Conservation (phyloP, 495 filamentous ascomycete species). For the Emericellopsis terricola region DNA sequence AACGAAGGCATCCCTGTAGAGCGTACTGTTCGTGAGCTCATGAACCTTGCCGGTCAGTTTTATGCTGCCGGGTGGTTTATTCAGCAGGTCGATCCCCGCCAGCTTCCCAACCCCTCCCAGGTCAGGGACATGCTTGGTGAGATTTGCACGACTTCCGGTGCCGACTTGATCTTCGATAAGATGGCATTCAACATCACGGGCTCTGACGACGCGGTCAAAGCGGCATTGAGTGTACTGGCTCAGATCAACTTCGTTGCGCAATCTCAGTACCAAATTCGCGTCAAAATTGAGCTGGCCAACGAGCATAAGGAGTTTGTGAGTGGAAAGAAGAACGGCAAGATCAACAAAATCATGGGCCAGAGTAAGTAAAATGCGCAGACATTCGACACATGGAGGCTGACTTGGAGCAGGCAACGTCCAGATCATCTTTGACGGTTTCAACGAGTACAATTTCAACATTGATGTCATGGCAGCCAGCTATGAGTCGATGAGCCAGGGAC, state of each 20-base stretch:
- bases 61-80: conserved; percentile 97
- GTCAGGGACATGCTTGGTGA: conserved; percentile 82
- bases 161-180: conserved; percentile 87
- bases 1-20: conserved; percentile 85
- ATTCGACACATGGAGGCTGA: no score
- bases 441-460: conserved; percentile 99
- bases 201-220: conserved; percentile 88
- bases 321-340: conserved; percentile 99
- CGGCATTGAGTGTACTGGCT: conserved; percentile 79
- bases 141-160: conserved; percentile 89
- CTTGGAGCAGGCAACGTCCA: conserved; percentile 58
- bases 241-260: conserved; percentile 78
- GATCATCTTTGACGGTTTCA: conserved; percentile 97
- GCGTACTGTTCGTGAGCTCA: conserved; percentile 82
- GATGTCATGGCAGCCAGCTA: conserved; percentile 86
- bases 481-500: conserved; percentile 77
- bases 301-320: conserved; percentile 99
- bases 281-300: conserved; percentile 96
- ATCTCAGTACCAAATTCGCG: conserved; percentile 77
- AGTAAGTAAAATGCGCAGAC: conserved; percentile 36
- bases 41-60: conserved; percentile 90
- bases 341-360: conserved; percentile 99
- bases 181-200: conserved; percentile 85
- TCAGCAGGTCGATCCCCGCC: conserved; percentile 51
- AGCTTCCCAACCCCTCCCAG: conserved; percentile 56